phyloP scores from a whole-genome alignment of 2,329 filamentous ascomycete genomes.

The Fusarium begoniae region DNA sequence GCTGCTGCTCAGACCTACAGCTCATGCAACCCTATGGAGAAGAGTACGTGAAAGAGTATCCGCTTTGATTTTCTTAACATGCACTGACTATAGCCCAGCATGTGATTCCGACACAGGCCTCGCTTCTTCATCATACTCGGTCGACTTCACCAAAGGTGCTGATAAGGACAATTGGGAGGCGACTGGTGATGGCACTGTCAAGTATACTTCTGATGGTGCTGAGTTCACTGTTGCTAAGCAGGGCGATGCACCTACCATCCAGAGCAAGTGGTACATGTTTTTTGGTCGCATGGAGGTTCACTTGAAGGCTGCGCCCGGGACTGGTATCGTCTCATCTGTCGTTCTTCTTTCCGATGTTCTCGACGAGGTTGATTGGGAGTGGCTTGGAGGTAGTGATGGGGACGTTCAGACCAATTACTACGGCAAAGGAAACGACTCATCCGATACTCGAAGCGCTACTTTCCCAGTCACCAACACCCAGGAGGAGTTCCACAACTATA shows the following conservation, averaged over 20 bases:
- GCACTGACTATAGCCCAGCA: neutral
- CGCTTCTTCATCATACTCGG: slow-evolving; percentile 23
- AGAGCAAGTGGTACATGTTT: slow-evolving; percentile 82
- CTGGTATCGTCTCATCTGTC: slow-evolving; percentile 79
- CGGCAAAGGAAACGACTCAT: slow-evolving; percentile 69
- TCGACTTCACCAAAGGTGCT: slow-evolving; percentile 34
- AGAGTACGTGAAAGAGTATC: slow-evolving; percentile 13
- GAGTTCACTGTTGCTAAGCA: slow-evolving; percentile 65
- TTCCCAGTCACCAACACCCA: slow-evolving; percentile 41
- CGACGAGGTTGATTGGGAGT: slow-evolving; percentile 78
- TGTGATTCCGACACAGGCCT: slow-evolving; percentile 25
- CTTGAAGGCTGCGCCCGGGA: slow-evolving; percentile 76
- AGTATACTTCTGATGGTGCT: slow-evolving; percentile 31
- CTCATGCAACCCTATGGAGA: slow-evolving; percentile 32
- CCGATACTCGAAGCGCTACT: slow-evolving; percentile 45
- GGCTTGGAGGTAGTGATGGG: slow-evolving; percentile 70
- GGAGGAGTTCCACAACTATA: slow-evolving; percentile 67
- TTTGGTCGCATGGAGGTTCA: slow-evolving; percentile 78
- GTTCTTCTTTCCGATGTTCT: slow-evolving; percentile 80
- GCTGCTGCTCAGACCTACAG: slow-evolving; percentile 27
- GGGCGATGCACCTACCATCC: slow-evolving; percentile 68
- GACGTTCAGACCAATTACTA: slow-evolving; percentile 84
- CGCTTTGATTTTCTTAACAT: neutral
- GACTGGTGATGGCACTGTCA: slow-evolving; percentile 27
- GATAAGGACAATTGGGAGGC: slow-evolving; percentile 35